These are phyloP conservation scores for Plantago rigida DNA, from an alignment of 305 asterid species.

Conservation along the genomic window DNA sequence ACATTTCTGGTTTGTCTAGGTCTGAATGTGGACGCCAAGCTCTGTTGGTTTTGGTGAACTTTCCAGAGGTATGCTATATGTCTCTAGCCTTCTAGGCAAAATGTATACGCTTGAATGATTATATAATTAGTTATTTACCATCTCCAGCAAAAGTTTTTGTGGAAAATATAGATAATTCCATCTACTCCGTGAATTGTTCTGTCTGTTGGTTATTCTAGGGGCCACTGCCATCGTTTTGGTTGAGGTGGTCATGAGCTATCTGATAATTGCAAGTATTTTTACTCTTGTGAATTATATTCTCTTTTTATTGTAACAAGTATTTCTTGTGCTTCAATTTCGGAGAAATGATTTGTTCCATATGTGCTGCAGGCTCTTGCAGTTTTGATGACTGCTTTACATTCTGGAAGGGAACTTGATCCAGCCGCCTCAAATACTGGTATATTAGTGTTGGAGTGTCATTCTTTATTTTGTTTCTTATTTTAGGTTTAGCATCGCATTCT, in stretches of 20 bases:
- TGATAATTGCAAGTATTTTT: no score
- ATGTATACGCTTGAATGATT: no score
- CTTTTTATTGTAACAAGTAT: constrained; percentile 7
- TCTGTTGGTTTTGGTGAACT: constrained; percentile 71
- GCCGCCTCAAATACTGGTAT: constrained; percentile 41
- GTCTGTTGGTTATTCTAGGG: neutral
- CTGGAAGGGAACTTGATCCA: constrained; percentile 72
- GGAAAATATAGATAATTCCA: neutral
- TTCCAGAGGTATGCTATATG: constrained; percentile 62
- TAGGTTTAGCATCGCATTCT: constrained; percentile 10
- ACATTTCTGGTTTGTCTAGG: constrained; percentile 43
- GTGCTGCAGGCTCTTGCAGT: constrained; percentile 66
- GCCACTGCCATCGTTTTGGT: constrained; percentile 9
- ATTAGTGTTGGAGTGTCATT: constrained; percentile 9
- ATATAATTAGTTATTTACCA: no score
- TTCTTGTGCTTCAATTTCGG: constrained; percentile 11
- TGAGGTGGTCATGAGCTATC: constrained; percentile 3
- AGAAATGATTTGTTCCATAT: constrained; percentile 19
- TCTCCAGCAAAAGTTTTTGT: neutral
- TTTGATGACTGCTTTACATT: constrained; percentile 63
- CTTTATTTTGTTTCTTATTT: constrained; percentile 18
- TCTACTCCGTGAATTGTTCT: neutral
- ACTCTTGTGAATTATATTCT: neutral
- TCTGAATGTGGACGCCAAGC: constrained; percentile 94
- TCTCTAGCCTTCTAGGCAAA: no score